phyloP scores from a whole-genome alignment of 1,284 basidiomycete genomes.

The Rhodotorula sp. region DNA sequence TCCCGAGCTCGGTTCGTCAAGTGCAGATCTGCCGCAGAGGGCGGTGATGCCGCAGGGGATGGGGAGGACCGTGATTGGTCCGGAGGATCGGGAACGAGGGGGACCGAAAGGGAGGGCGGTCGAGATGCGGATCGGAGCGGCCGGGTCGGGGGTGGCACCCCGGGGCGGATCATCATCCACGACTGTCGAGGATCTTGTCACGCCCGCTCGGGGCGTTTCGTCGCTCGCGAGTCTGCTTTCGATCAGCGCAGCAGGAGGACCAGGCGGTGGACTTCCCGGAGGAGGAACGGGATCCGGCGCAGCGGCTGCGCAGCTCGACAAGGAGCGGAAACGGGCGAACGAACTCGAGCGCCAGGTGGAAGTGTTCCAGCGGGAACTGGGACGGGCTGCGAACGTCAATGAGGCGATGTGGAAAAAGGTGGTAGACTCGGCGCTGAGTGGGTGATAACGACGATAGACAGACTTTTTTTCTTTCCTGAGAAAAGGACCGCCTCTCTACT shows the following conservation, averaged over 20 bases:
- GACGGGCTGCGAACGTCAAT: conserved; percentile 34
- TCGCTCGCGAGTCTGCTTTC: background rate
- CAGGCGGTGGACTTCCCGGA: background rate
- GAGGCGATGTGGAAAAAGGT: conserved; percentile 43
- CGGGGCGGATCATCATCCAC: background rate
- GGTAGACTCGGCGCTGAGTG: conserved; percentile 35
- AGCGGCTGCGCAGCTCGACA: conserved; percentile 10
- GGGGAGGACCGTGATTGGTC: conserved; percentile 7
- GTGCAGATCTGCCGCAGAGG: background rate
- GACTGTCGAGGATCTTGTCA: background rate
- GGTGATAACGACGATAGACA: background rate
- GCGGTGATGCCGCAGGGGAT: conserved; percentile 16
- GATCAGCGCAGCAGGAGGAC: background rate
- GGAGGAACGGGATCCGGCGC: background rate
- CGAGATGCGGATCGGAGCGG: conserved; percentile 18
- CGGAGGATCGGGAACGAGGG: conserved; percentile 9
- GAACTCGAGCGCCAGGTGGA: conserved; percentile 36
- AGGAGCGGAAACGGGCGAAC: conserved; percentile 11
- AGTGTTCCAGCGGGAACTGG: conserved; percentile 34
- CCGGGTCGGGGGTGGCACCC: background rate
- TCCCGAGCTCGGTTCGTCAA: conserved; percentile 55
- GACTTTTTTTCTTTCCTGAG: background rate
- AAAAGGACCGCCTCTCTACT: too few relatives aligned
- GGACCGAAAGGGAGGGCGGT: conserved; percentile 2
- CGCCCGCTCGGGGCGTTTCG: background rate